Percentiles rank a stretch among this genome's conserved stretches.
Conservation (phyloP, 2,329 filamentous ascomycete species). For the Emydomyces testavorans region DNA sequence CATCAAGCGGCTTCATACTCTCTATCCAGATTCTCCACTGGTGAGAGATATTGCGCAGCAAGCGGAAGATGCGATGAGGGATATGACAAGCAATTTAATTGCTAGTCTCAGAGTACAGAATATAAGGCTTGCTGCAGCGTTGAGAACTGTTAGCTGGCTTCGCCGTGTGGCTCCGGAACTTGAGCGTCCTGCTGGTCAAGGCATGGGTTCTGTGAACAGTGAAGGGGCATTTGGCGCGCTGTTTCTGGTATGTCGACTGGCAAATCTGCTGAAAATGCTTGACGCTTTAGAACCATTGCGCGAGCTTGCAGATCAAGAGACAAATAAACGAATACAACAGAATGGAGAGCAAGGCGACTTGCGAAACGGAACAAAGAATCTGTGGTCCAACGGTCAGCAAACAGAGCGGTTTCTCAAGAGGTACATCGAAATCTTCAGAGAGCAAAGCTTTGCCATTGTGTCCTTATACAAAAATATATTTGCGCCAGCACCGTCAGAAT, state of each 20-base stretch:
- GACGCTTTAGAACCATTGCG: slow-evolving; percentile 73
- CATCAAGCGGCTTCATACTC: slow-evolving; percentile 68
- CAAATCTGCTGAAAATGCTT: slow-evolving; percentile 66
- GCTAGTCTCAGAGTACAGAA: slow-evolving; percentile 61
- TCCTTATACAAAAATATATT: slow-evolving; percentile 92
- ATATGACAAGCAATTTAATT: slow-evolving; percentile 77
- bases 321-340: slow-evolving; percentile 33
- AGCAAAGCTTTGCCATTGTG: slow-evolving; percentile 92
- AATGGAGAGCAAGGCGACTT: slow-evolving; percentile 19
- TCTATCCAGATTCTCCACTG: slow-evolving; percentile 70
- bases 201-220: slow-evolving; percentile 18
- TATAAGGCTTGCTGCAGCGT: slow-evolving; percentile 77
- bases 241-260: slow-evolving; percentile 76
- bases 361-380: slow-evolving; percentile 14
- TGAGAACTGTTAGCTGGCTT: slow-evolving; percentile 85
- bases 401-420: slow-evolving; percentile 89
- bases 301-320: slow-evolving; percentile 83
- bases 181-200: slow-evolving; percentile 35
- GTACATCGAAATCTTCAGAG: slow-evolving; percentile 93
- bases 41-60: slow-evolving; percentile 62
- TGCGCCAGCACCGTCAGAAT: slow-evolving; percentile 42
- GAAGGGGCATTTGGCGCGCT: slow-evolving; percentile 68
- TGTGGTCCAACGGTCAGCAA: slow-evolving; percentile 58
- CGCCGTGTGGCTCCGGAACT: slow-evolving; percentile 76
- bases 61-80: slow-evolving; percentile 76